Base-by-base conservation (phyloP, 192 early-diverging fungal genomes). In the Coemansia sp. region DNA sequence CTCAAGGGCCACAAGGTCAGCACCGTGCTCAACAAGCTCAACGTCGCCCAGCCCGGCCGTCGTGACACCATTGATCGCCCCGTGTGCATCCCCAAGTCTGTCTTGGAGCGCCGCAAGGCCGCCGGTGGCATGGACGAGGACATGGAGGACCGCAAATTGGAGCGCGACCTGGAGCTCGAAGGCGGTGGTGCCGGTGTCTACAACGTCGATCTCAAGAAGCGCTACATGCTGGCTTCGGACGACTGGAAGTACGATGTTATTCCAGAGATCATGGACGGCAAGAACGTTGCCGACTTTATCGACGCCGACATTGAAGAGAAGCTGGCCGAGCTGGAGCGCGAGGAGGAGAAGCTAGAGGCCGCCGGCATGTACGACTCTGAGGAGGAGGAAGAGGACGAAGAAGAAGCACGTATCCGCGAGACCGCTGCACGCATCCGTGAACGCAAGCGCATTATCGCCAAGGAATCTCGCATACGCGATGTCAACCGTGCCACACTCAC, bases 281-380 rank as follows among this genome's bases (percentile, higher is more conserved):
- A 93, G 80, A 99, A 99, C 78, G 83, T 99, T 27, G 92, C 92
- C 17, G 97, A 99, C 80, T 99, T 98, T 71, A 78, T 98, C 64
- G 97, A 99, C 78, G 80, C 95, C 24, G 93, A 98, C 4, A 98
- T 99, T 68, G 93, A 93, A 59, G 91, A 94, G 68, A 88, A 88
- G 60, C 75, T 99, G 54, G 94, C 91, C 19, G 93, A 86, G 53
- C 81, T 99, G 27, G 95, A 99, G 69, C 83, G 87, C 54, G 97
- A 99, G 71, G 97, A 99, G 78, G 95, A 97, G 77, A 79, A 86
- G 41, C 77, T 99, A 20, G 86, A 82, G n/a, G 86, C 89, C 33
- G 90, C 96, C 72, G 95, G 95, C 23, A 86, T 91, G 72, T 99
- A 99, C 78, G 82, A 90, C 44, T 86, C 86, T 23, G 80, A 81